Base-by-base conservation (phyloP, 129 eudicot species). In the Rutidosis leptorrhynchoides region DNA sequence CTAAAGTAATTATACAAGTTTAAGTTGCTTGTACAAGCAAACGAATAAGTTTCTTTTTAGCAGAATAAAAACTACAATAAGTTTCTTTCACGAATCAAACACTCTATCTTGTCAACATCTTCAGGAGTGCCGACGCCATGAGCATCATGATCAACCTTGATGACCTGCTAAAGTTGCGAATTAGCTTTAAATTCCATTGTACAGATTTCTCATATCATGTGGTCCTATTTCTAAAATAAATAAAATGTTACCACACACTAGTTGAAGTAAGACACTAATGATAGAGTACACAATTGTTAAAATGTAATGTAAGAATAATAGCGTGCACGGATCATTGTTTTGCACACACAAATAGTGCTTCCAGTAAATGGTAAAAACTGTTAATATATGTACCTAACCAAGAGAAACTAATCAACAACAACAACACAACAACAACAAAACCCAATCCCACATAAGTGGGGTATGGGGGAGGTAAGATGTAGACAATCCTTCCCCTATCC, bases 71-170 rank as follows among this genome's bases (percentile, higher is more conserved):
- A 11, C 61, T 65, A 74, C n/a, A 61, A 60, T 67, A 72, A 43
- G 67, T 73, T 72, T 64, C 78, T 78, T 73, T 68, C 65, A 0
- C 68, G 76, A 62, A 79, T 79, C 55, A 55, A 68, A 46, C 49
- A 54, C 69, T 79, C 72, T 2, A 79, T 73, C 49, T 79, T 79
- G 48, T 37, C 69, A 40, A 79, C 73, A 48, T 79, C 83, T 73
- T 79, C 76, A 7, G 79, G 79, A 48, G 83, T 74, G 64, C 74
- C 83, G 6, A 79, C 76, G 22, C 83, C 83, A 73, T 79, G 83
- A 30, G 76, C 79, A 57, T 74, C 83, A 68, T 79, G 83, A 60
- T 74, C 79, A 64, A 74, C 83, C 71, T 79, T 74, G 62, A 73
- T 79, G 3, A 79, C 79, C 72, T 68, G 72, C 20, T 14, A 70